Percentiles rank a stretch among this genome's conserved stretches.
Evolutionary conservation across 495 filamentous ascomycete genomes (phyloP).

Genomic region (Xylaria curta): DNA sequence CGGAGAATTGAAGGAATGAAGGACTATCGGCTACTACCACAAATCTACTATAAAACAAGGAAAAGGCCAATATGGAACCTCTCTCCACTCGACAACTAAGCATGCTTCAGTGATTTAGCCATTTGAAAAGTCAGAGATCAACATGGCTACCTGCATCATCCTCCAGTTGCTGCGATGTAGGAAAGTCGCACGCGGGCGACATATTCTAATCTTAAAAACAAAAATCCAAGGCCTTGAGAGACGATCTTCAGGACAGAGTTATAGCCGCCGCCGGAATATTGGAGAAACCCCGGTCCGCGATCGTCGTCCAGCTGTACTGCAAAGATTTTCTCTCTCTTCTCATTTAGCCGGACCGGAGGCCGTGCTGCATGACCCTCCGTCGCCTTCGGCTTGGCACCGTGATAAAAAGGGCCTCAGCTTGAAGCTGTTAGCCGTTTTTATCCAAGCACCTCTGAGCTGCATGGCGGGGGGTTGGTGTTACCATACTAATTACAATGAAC

Average conservation of each 20-base stretch:
- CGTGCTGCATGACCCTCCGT: not conserved
- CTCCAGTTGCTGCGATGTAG: not conserved
- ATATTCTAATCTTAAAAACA: not conserved
- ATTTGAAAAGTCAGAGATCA: not conserved
- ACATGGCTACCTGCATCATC: not conserved
- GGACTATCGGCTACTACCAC: constrained; percentile 7
- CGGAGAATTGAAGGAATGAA: constrained; percentile 20
- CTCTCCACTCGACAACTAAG: not conserved
- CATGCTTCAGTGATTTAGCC: not conserved
- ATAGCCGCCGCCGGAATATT: not conserved
- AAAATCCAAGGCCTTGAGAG: not conserved
- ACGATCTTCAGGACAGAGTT: not conserved
- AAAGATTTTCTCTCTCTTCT: not conserved
- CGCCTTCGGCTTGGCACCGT: not conserved
- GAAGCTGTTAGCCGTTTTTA: not conserved
- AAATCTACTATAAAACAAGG: not conserved
- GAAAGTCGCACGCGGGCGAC: not conserved
- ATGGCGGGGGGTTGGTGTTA: not conserved
- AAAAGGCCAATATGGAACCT: not conserved
- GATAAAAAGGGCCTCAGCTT: not conserved
- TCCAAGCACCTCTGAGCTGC: not conserved
- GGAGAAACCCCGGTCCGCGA: not conserved
- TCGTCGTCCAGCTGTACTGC: not conserved
- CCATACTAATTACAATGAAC: not conserved
- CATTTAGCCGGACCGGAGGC: not conserved